These are phyloP conservation scores for Leucaena leucocephala DNA, from an alignment of 306 rosid genomes.

Conservation along the genomic window DNA sequence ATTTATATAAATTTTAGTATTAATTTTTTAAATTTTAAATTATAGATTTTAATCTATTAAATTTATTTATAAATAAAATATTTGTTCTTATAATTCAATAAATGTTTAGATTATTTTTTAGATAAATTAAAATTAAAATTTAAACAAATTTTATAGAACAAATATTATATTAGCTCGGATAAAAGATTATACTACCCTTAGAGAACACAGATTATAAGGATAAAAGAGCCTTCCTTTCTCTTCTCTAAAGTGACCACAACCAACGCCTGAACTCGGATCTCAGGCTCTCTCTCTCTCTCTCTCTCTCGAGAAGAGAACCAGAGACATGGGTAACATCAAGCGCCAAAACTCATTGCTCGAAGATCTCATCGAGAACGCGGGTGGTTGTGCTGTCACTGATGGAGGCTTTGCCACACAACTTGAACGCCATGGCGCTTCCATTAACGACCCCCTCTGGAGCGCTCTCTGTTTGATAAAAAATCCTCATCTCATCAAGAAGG, in stretches of 20 bases:
- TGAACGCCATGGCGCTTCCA: slow-evolving; percentile 73
- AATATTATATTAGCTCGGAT: no score
- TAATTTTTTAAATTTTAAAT: no score
- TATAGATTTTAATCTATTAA: no score
- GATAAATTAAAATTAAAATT: no score
- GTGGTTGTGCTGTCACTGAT: slow-evolving; percentile 77
- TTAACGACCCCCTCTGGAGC: slow-evolving; percentile 89
- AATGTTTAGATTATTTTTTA: no score
- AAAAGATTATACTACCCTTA: no score
- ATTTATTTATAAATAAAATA: no score
- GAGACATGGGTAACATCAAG: slow-evolving; percentile 42
- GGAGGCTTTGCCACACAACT: slow-evolving; percentile 93
- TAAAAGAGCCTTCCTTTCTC: neutral
- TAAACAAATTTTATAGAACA: no score
- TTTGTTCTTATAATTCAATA: no score
- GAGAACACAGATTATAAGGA: no score
- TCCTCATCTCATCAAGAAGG: slow-evolving; percentile 71
- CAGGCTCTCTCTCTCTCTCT: neutral
- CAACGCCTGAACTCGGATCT: neutral
- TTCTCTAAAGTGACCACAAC: neutral
- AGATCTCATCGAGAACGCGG: slow-evolving; percentile 61
- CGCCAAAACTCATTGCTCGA: slow-evolving; percentile 53
- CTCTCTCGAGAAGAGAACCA: neutral
- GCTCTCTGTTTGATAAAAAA: slow-evolving; percentile 72
- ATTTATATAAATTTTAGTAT: no score